Conservation (phyloP, 257 asterid genomes). For the Nicotiana obtusifolia region DNA sequence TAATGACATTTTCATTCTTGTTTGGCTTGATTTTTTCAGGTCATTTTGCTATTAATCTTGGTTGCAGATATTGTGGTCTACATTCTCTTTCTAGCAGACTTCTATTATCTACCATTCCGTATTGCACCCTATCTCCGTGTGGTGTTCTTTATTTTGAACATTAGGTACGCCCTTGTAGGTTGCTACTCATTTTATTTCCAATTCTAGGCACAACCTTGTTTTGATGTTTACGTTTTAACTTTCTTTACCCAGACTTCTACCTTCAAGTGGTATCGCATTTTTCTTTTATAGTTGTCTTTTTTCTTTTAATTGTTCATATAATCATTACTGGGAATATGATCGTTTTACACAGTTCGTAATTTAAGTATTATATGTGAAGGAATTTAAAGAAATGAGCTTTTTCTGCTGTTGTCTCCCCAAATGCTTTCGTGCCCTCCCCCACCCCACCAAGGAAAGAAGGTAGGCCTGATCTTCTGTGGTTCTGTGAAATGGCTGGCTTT, state of each 20-base stretch:
- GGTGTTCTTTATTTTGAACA: constrained; percentile 55
- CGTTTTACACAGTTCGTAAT: not conserved
- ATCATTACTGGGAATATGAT: not conserved
- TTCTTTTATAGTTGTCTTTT: not conserved
- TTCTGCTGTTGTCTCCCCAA: not conserved
- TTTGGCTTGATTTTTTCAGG: constrained; percentile 33
- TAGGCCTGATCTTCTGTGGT: not conserved
- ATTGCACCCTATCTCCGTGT: constrained; percentile 86
- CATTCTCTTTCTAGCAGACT: constrained; percentile 55
- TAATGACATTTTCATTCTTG: not conserved
- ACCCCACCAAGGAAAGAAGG: not conserved
- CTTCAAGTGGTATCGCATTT: not conserved
- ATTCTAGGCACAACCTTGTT: not conserved
- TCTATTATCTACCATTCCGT: constrained; percentile 72
- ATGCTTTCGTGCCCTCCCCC: not conserved
- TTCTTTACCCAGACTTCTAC: not conserved
- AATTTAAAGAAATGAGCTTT: not conserved
- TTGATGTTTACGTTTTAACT: not conserved
- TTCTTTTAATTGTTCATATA: not conserved
- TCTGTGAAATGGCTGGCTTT: not conserved
- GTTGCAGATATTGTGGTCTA: constrained; percentile 56
- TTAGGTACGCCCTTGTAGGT: constrained; percentile 40
- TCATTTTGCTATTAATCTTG: constrained; percentile 54
- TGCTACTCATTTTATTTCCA: not conserved
- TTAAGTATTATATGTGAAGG: not conserved